Base-by-base conservation (phyloP, 805 yeast species). In the Scheffersomyces spartinae region DNA sequence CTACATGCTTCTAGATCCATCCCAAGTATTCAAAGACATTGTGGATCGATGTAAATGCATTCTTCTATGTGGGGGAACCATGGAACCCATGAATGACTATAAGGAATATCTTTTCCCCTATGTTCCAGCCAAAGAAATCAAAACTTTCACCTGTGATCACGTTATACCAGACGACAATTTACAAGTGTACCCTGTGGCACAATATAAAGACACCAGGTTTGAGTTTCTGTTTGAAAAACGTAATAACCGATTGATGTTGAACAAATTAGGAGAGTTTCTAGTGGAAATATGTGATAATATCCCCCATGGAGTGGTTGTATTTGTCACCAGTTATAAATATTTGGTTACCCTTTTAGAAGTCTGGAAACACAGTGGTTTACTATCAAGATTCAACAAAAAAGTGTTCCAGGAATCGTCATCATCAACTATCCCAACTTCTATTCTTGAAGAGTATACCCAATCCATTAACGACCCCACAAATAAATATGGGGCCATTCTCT, bases 61-160 rank as follows among this genome's bases (percentile, higher is more conserved):
- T 0, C 57, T 88, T 2, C 45, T 86, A 3, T 91, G 95, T 2
- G 97, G 97, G 18, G 97, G 97, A 9, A 86, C 97, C 0, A 83
- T 85, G 95, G 88, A 81, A 43, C 96, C 96, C 0, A 59, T 74
- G 17, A 42, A 60, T n/a, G 95, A 86, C 35, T 80, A 74, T 43
- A 49, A 65, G 5, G 56, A 70, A n/a, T 69, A 64, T 34, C 50
- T 85, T 18, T 71, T 82, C 25, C 93, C 94, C 0, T 63, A 68
- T 21, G 28, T 78, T 2, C 34, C 49, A 0, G 28, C 40, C 0
- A 41, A 47, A 0, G 36, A 64, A 21, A 61, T 81, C 6, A 50
- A 59, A 14, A 60, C 55, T 15, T 79, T 82, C 41, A 61, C 74
- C 3, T 86, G 95, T 55, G 83, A 80, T 20, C 97, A 86, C 51